Base-by-base conservation (phyloP, 2,329 filamentous ascomycete species). In the Elsinoe australis region DNA sequence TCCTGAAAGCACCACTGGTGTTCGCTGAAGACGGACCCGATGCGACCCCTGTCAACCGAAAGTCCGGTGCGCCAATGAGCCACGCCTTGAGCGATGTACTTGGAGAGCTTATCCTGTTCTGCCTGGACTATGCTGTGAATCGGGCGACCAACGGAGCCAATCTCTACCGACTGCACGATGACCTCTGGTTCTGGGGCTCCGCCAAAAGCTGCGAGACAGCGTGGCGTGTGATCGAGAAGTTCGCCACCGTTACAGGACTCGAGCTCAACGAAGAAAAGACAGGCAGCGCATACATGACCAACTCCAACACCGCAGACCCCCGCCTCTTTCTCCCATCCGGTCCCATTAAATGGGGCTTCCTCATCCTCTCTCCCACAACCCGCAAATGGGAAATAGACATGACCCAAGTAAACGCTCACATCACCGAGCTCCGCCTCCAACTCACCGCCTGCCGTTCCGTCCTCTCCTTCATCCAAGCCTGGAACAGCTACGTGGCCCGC, bases 151-250 rank as follows among this genome's bases (percentile, higher is more conserved):
- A 65, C 4, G 78, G 78, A 0, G 64, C 66, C 1, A 66, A 71
- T n/a, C 61, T 83, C 8, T 80, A 80, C 59, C 75, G 81, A 9
- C 67, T 82, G 29, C 73, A 82, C 45, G 80, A 83, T 53, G 79
- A 83, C 53, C 69, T 83, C 45, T 84, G 79, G 80, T 79, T 83
- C 58, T 83, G 79, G 79, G 72, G 74, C 6, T 68, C 76, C 4
- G 72, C 79, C 39, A 53, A 65, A 2, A 67, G 65, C 2, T 75
- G 74, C n/a, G 67, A 72, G 17, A 68, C 71, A 34, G 80, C 76
- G 0, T 86, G 81, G 82, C 58, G 70, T 14, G 68, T 75, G 0
- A 71, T 85, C 53, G 66, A 69, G 1, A 62, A 69, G 1, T 85
- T 83, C 53, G 65, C 71, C 1, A 56, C 62, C 1, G 62, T 76